These are phyloP conservation scores for Myriosclerotinia curreyana DNA, from an alignment of 2,329 filamentous ascomycete genomes.

Conservation along the genomic window DNA sequence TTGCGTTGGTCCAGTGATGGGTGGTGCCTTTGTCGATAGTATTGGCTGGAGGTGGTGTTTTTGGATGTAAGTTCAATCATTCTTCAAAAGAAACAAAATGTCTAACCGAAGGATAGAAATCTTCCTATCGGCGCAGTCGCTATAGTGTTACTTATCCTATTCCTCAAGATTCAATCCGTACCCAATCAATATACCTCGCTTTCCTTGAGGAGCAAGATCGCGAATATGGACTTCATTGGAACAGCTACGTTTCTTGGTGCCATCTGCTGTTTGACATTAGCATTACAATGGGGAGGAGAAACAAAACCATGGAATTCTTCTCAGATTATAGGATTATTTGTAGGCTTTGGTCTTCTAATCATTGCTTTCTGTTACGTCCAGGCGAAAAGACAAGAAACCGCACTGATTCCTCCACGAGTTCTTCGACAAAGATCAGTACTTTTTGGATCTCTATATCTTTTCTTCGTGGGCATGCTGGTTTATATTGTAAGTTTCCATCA, in stretches of 20 bases:
- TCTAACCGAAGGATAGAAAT: slow-evolving; percentile 34
- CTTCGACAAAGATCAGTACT: too few relatives aligned
- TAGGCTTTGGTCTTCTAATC: slow-evolving; percentile 1
- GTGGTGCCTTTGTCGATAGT: slow-evolving; percentile 60
- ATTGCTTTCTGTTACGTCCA: background rate
- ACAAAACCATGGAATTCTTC: slow-evolving; percentile 38
- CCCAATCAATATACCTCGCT: background rate
- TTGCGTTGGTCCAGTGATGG: slow-evolving; percentile 59
- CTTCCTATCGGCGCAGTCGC: slow-evolving; percentile 38
- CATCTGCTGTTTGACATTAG: slow-evolving; percentile 39
- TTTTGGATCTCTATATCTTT: too few relatives aligned
- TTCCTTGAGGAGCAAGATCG: slow-evolving; percentile 4
- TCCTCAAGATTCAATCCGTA: slow-evolving; percentile 9
- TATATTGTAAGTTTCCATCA: too few relatives aligned
- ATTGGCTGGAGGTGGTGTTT: slow-evolving; percentile 56
- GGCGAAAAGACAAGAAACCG: too few relatives aligned
- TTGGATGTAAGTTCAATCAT: slow-evolving; percentile 37
- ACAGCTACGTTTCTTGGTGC: slow-evolving; percentile 38
- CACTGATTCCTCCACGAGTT: too few relatives aligned
- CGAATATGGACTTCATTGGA: background rate
- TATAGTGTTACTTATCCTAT: slow-evolving; percentile 18
- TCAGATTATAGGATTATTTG: slow-evolving; percentile 31
- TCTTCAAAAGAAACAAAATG: slow-evolving; percentile 16
- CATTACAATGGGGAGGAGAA: slow-evolving; percentile 40
- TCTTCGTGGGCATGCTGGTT: too few relatives aligned